Base-by-base conservation (phyloP, 768 basidiomycete genomes). In the Rhodotorula toruloides region DNA sequence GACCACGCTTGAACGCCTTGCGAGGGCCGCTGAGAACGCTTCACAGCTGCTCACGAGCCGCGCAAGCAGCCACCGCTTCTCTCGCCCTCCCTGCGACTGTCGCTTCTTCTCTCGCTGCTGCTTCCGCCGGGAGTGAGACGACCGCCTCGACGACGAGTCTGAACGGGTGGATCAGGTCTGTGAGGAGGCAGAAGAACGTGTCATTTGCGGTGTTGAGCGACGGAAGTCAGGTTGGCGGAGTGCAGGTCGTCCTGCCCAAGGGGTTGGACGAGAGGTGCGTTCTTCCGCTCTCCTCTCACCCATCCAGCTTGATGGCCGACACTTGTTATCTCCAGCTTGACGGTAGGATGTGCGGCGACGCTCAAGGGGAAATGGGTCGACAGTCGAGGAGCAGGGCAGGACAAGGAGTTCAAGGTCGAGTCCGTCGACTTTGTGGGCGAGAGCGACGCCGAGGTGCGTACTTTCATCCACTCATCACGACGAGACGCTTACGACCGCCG, bases 121-220 rank as follows among this genome's bases (percentile, higher is more conserved):
- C 53, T 16, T 48, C n/a, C n/a, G 36, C 25, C 21, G 36, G n/a
- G 7, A 14, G 13, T 0, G 10, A 29, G 34, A 25, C 14, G 10
- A 25, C 14, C 16, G 14, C 25, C n/a, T 5, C 46, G 5, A n/a
- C n/a, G 37, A 48, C 53, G 39, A 56, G 34, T 19, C 47, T 74
- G 47, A 62, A 66, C 56, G 72, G 70, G 16, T 75, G 74, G 74
- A 46, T 75, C 44, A 52, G 62, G 40, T 58, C 65, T 2, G 42
- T 72, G 4, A 57, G 74, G 22, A 58, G 59, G 34, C 73, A 74
- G 55, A 73, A 74, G 72, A 68, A 70, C 40, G 21, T 74, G 42
- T 56, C 66, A 9, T 75, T 75, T 40, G 73, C 70, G 11, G 68
- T 68, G 3, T 31, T 75, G 11, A 67, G 67, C 43, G 74, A 75